phyloP scores from a whole-genome alignment of 257 asterid species.

The Scutellaria minor region DNA sequence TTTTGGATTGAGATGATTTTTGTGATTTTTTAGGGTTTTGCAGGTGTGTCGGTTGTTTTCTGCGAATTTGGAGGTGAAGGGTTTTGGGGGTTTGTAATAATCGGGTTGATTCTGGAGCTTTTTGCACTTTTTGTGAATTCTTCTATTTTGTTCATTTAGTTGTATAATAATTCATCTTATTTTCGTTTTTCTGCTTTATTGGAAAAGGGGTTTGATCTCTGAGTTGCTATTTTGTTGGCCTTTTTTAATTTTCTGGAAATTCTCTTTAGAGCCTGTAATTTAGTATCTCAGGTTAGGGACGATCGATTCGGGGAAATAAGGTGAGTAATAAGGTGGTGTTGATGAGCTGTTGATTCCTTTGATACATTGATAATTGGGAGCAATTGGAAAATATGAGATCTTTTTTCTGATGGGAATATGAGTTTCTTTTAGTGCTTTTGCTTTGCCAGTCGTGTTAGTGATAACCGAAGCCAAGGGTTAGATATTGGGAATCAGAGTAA shows the following conservation, averaged over 20 bases:
- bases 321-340: constrained; percentile 15
- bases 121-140: not conserved
- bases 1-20: not conserved
- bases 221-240: not conserved
- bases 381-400: constrained; percentile 25
- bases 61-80: constrained; percentile 10
- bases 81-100: constrained; percentile 11
- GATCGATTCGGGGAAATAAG: not conserved
- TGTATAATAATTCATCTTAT: not conserved
- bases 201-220: constrained; percentile 19
- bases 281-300: not conserved
- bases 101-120: not conserved
- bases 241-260: not conserved
- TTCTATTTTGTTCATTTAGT: not conserved
- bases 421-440: not conserved
- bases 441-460: constrained; percentile 18
- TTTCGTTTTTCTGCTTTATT: not conserved
- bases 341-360: constrained; percentile 6
- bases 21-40: constrained; percentile 26
- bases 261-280: not conserved
- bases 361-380: not conserved
- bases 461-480: not conserved
- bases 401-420: not conserved
- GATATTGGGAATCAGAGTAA: constrained; percentile 13
- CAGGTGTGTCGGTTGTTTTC: not conserved